Base-by-base conservation (phyloP, 495 filamentous ascomycete genomes). In the Aspergillus cristatus region DNA sequence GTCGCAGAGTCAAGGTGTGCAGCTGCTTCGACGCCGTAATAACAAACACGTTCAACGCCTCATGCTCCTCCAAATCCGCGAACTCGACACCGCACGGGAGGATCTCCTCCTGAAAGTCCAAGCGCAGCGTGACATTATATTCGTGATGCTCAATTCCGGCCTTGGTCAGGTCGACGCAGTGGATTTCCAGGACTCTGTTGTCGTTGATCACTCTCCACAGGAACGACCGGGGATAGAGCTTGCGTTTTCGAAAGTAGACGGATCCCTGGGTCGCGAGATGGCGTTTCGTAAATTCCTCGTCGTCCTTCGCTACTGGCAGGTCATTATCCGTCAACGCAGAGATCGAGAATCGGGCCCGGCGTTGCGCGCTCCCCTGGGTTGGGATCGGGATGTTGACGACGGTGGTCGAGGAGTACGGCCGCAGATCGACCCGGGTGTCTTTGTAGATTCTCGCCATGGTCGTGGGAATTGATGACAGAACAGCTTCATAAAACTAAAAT, bases 121-220 rank as follows among this genome's bases (percentile, higher is more conserved):
- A 71, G 45, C 83, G 76, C 35, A 97, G 64, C 2, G 81, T 84
- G 14, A 84, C 53, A 37, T 68, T 74, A 35, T 81, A 81, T 50
- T 87, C 81, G 46, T 76, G 71, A 33, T 69, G 60, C 18, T 75
- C 70, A 17, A 76, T 68, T 14, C 72, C 68, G 34, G 77, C 70
- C 55, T 83, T 90, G 25, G 74, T 80, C 40, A 96, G 59, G 60
- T 97, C 91, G 49, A 81, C 77, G 24, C 78, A 79, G 57, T 85
- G 82, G 36, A 98, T 69, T 55, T 88, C 86, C 37, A 98, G 68
- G 32, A 88, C 70, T 47, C 75, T 84, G 50, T 78, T 78, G 49
- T 81, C 78, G 52, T 93, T 81, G 43, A 96, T 62, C 14, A 98
- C 71, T 37, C 91, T 71, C 90, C 93, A 98, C 15, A 95, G 70